A percentile compares a stretch with the other conserved stretches of the same genome.
Evolutionary conservation across 306 rosid genomes (phyloP).

Genomic region (Coriaria nepalensis): DNA sequence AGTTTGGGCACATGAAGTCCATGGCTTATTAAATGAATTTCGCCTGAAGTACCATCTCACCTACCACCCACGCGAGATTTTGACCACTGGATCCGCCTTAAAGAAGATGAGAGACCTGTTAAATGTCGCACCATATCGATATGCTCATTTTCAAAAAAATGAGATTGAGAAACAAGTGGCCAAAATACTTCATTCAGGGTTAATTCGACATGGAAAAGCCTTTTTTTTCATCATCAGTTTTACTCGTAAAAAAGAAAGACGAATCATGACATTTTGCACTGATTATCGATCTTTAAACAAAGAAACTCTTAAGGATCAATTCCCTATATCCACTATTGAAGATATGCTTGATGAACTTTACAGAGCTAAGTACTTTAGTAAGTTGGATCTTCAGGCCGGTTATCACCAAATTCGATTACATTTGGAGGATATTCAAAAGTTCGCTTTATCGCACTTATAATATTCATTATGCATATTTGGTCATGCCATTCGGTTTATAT

Average conservation of each 20-base stretch:
- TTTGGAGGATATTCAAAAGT: too few species aligned
- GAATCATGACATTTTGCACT: neutral
- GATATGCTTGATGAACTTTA: too few species aligned
- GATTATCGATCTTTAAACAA: neutral
- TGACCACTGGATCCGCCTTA: neutral
- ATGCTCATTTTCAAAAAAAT: too few species aligned
- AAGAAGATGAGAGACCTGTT: neutral
- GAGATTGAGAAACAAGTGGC: neutral
- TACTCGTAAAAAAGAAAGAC: neutral
- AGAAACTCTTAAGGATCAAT: neutral
- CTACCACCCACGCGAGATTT: neutral
- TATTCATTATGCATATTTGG: neutral
- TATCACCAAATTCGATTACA: too few species aligned
- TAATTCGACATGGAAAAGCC: neutral
- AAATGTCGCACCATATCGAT: neutral
- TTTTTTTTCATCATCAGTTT: too few species aligned
- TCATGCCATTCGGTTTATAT: too few species aligned
- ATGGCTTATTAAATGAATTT: too few species aligned
- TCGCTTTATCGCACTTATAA: neutral
- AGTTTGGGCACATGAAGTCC: too few species aligned
- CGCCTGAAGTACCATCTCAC: too few species aligned
- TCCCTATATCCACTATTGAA: neutral
- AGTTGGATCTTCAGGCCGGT: neutral
- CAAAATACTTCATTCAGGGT: neutral
- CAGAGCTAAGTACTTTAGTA: too few species aligned